These are phyloP conservation scores for Trichoderma reesei DNA, from an alignment of 495 filamentous ascomycete genomes.

Conservation along the genomic window DNA sequence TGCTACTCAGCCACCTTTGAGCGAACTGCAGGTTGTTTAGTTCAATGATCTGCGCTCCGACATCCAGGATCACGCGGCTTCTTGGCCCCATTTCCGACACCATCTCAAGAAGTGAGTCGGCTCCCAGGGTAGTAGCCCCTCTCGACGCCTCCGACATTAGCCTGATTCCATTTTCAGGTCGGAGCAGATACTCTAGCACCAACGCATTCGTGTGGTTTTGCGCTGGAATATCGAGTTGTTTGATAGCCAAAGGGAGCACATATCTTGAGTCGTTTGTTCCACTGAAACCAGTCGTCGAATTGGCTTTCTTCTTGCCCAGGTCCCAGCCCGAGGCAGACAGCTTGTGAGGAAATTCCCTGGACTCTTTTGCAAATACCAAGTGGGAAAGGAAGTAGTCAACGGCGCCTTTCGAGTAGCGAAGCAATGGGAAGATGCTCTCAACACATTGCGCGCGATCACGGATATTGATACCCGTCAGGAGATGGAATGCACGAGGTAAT, in stretches of 20 bases:
- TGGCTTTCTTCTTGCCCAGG: constrained; percentile 36
- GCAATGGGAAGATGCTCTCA: constrained; percentile 38
- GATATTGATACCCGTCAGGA: constrained; percentile 50
- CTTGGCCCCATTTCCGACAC: constrained; percentile 30
- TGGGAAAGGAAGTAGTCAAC: constrained; percentile 56
- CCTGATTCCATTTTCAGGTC: constrained; percentile 41
- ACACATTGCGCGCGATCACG: constrained; percentile 36
- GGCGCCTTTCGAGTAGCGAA: constrained; percentile 40
- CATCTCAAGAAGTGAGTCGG: constrained; percentile 24
- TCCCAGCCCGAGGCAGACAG: constrained; percentile 66
- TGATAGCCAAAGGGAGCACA: constrained; percentile 46
- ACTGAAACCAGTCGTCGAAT: constrained; percentile 57
- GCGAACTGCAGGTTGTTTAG: constrained; percentile 48
- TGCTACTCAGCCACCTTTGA: constrained; percentile 31
- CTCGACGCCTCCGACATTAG: constrained; percentile 17
- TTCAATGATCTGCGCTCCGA: constrained; percentile 65
- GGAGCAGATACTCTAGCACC: constrained; percentile 49
- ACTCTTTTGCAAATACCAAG: constrained; percentile 56
- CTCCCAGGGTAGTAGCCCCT: not conserved
- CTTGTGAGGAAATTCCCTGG: constrained; percentile 54
- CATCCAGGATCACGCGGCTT: constrained; percentile 57
- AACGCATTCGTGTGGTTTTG: constrained; percentile 56
- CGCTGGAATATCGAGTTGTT: constrained; percentile 44
- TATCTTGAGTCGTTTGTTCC: constrained; percentile 59
- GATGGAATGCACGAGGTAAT: constrained; percentile 31